Evolutionary conservation across 306 rosid genomes (phyloP).

Genomic region (Trichosanthes truncata): DNA sequence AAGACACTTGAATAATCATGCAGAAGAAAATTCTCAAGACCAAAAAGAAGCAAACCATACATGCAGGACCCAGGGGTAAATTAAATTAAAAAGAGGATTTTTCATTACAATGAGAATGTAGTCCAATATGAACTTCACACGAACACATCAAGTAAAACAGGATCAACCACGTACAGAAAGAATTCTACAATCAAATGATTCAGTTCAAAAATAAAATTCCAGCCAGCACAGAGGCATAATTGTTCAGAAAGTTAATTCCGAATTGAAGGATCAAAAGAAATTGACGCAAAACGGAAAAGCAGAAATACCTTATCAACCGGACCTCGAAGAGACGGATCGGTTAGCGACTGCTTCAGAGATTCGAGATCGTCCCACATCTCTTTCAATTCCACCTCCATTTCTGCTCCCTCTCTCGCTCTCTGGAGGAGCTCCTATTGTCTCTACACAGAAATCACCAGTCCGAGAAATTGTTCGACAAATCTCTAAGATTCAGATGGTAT

Average conservation of each 20-base stretch:
- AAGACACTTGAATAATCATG: neutral
- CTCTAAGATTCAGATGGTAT: neutral
- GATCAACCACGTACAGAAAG: neutral
- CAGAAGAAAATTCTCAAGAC: neutral
- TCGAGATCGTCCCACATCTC: conserved; percentile 59
- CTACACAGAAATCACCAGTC: neutral
- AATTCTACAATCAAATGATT: neutral
- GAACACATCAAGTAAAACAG: neutral
- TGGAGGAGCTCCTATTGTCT: neutral
- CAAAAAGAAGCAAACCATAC: neutral
- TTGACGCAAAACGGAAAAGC: neutral
- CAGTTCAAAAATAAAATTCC: neutral
- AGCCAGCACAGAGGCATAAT: neutral
- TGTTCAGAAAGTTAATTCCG: neutral
- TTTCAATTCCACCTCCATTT: conserved; percentile 67
- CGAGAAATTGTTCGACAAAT: neutral
- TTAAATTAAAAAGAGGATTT: neutral
- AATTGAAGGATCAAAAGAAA: neutral
- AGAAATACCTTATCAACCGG: conserved; percentile 47
- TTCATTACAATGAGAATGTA: neutral
- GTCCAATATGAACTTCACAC: neutral
- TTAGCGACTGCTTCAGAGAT: conserved; percentile 54
- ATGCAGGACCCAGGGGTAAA: neutral
- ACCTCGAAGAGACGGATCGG: conserved; percentile 49
- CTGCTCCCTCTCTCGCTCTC: conserved; percentile 10